These are phyloP conservation scores for Pseudogymnoascus sp. DNA, from an alignment of 2,329 filamentous ascomycete genomes.

Conservation along the genomic window DNA sequence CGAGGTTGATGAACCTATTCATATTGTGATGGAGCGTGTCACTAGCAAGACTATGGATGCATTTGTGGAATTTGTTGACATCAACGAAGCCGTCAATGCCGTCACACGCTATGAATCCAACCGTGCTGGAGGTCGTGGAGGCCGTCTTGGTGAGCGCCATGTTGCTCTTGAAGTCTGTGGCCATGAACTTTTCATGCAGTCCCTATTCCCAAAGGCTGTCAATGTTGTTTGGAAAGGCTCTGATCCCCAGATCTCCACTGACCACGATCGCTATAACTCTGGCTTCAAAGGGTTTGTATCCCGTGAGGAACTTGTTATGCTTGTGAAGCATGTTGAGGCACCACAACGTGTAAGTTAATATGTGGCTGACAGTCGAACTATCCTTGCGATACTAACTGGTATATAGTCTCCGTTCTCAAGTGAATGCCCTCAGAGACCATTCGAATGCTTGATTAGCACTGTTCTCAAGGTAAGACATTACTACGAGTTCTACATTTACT, in stretches of 20 bases:
- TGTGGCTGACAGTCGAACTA: not conserved
- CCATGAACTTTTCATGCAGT: slow-evolving; percentile 50
- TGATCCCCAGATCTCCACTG: slow-evolving; percentile 36
- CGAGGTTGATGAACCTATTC: slow-evolving; percentile 48
- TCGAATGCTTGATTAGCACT: slow-evolving; percentile 59
- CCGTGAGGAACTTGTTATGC: slow-evolving; percentile 56
- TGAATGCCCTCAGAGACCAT: slow-evolving; percentile 57
- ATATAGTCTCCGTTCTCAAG: slow-evolving; percentile 51
- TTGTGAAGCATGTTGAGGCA: slow-evolving; percentile 56
- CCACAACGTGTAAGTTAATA: slow-evolving; percentile 49
- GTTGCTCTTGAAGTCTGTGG: slow-evolving; percentile 51
- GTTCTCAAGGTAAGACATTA: slow-evolving; percentile 26
- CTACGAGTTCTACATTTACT: not conserved
- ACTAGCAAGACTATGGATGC: slow-evolving; percentile 56
- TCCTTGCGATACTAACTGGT: slow-evolving; percentile 10
- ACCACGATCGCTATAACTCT: slow-evolving; percentile 33
- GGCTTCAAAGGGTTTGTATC: slow-evolving; percentile 55
- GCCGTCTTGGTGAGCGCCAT: slow-evolving; percentile 49
- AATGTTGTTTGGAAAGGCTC: slow-evolving; percentile 49
- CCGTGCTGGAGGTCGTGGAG: slow-evolving; percentile 31
- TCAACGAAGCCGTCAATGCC: slow-evolving; percentile 46
- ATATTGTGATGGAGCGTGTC: slow-evolving; percentile 59
- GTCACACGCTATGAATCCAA: slow-evolving; percentile 43
- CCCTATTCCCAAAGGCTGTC: slow-evolving; percentile 52
- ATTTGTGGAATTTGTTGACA: slow-evolving; percentile 50